phyloP scores from a whole-genome alignment of 2,329 filamentous ascomycete genomes.

The Lecanosticta acicola region DNA sequence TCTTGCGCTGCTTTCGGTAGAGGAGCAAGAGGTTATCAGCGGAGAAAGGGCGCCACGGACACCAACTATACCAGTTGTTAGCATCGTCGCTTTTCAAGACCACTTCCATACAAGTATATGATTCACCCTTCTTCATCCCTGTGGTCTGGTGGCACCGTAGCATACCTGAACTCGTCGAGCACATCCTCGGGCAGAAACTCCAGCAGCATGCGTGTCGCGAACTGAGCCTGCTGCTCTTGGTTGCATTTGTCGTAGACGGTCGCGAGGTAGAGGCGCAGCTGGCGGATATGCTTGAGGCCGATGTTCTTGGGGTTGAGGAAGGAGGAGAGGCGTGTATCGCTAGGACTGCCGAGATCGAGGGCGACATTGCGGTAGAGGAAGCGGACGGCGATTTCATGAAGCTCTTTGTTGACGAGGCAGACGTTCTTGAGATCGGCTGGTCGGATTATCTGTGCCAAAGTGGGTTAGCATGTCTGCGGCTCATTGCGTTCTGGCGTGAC shows the following conservation, averaged over 20 bases:
- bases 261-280: constrained; percentile 44
- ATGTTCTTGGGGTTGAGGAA: constrained; percentile 45
- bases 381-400: constrained; percentile 43
- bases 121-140: constrained; percentile 6
- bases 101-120: not conserved
- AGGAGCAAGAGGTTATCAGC: constrained; percentile 45
- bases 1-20: constrained; percentile 44
- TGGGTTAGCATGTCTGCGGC: constrained; percentile 5
- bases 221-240: constrained; percentile 41
- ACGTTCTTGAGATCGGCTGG: constrained; percentile 45
- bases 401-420: constrained; percentile 44
- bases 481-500: not conserved
- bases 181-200: constrained; percentile 46
- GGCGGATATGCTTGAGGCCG: constrained; percentile 43
- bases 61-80: constrained; percentile 36
- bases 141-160: constrained; percentile 4
- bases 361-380: constrained; percentile 44
- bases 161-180: constrained; percentile 43
- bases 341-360: constrained; percentile 42
- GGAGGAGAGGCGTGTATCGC: constrained; percentile 40
- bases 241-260: constrained; percentile 41
- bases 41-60: constrained; percentile 45
- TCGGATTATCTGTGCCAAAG: constrained; percentile 35
- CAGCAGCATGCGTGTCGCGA: constrained; percentile 45
- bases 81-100: constrained; percentile 10